Percentiles rank a stretch among this genome's conserved stretches.
These are phyloP conservation scores for Exophiala spinifera DNA, from an alignment of 2,329 filamentous ascomycete genomes.

Conservation along the genomic window DNA sequence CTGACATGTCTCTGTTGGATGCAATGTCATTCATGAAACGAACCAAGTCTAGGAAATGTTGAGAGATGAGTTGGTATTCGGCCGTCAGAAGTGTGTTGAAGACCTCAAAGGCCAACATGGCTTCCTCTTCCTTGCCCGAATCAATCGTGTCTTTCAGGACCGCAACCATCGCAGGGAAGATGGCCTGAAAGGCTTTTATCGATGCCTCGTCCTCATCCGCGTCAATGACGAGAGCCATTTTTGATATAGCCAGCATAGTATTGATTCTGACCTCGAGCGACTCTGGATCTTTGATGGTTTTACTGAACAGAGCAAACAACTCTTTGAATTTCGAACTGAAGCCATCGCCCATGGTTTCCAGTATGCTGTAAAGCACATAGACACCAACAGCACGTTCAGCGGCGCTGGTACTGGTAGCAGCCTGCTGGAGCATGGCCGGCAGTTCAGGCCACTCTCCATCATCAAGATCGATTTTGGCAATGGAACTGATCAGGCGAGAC, in stretches of 20 bases:
- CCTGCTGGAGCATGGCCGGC: conserved; percentile 72
- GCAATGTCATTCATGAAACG: conserved; percentile 91
- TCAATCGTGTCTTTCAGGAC: conserved; percentile 83
- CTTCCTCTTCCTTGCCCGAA: conserved; percentile 77
- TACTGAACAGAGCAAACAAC: conserved; percentile 78
- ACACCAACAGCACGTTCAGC: conserved; percentile 84
- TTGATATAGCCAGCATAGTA: conserved; percentile 85
- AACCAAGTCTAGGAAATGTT: conserved; percentile 84
- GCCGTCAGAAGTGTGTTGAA: conserved; percentile 94
- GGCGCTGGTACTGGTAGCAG: conserved; percentile 70
- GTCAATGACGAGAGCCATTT: conserved; percentile 82
- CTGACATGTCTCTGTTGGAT: conserved; percentile 70
- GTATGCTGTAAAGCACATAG: conserved; percentile 87
- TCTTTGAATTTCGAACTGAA: conserved; percentile 78
- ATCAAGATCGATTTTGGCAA: conserved; percentile 81
- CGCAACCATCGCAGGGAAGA: conserved; percentile 83
- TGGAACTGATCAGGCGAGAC: conserved; percentile 80
- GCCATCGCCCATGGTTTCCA: conserved; percentile 81
- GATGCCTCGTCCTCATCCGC: conserved; percentile 76
- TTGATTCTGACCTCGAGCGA: conserved; percentile 92
- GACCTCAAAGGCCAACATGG: conserved; percentile 89
- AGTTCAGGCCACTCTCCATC: conserved; percentile 83
- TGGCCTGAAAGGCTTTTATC: conserved; percentile 70
- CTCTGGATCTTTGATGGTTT: conserved; percentile 84
- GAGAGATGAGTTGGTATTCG: conserved; percentile 76